These are phyloP conservation scores for Monosporascus sp. DNA, from an alignment of 2,329 filamentous ascomycete genomes.

Conservation along the genomic window DNA sequence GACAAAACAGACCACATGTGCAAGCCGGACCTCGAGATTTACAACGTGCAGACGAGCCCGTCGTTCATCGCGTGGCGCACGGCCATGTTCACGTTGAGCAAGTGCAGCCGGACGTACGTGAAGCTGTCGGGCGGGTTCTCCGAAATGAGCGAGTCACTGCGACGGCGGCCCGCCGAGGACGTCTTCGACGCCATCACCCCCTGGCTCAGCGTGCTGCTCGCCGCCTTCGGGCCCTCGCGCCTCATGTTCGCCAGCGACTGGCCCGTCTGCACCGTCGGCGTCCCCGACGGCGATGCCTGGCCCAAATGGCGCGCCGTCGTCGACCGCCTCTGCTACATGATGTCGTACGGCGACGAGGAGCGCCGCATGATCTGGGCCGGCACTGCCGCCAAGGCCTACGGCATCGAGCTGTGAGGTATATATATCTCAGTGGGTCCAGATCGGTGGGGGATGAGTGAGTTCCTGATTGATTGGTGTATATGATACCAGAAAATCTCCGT, in stretches of 20 bases:
- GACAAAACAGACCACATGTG: slow-evolving; percentile 69
- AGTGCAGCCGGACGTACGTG: slow-evolving; percentile 67
- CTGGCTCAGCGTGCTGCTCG: slow-evolving; percentile 68
- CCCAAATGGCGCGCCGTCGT: slow-evolving; percentile 69
- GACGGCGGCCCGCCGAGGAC: slow-evolving; percentile 41
- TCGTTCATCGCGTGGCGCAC: slow-evolving; percentile 65
- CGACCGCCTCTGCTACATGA: slow-evolving; percentile 59
- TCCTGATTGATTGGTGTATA: not conserved
- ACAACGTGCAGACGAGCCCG: slow-evolving; percentile 48
- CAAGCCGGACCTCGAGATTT: slow-evolving; percentile 72
- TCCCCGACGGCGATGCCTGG: slow-evolving; percentile 56
- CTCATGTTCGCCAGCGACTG: slow-evolving; percentile 93
- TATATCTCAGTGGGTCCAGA: not conserved
- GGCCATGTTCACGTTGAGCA: slow-evolving; percentile 62
- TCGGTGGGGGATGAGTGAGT: not conserved
- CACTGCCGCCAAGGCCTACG: slow-evolving; percentile 68
- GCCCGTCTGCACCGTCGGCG: slow-evolving; percentile 77
- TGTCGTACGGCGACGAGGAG: slow-evolving; percentile 53
- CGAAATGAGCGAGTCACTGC: slow-evolving; percentile 61
- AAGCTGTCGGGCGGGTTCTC: slow-evolving; percentile 86
- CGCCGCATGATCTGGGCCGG: slow-evolving; percentile 65
- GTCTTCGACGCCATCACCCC: slow-evolving; percentile 60
- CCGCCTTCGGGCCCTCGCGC: slow-evolving; percentile 63
- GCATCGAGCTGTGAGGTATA: slow-evolving; percentile 27
- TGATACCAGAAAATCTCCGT: no score